Evolutionary conservation across 257 asterid species (phyloP).

Genomic region (Anisodus acutangulus): DNA sequence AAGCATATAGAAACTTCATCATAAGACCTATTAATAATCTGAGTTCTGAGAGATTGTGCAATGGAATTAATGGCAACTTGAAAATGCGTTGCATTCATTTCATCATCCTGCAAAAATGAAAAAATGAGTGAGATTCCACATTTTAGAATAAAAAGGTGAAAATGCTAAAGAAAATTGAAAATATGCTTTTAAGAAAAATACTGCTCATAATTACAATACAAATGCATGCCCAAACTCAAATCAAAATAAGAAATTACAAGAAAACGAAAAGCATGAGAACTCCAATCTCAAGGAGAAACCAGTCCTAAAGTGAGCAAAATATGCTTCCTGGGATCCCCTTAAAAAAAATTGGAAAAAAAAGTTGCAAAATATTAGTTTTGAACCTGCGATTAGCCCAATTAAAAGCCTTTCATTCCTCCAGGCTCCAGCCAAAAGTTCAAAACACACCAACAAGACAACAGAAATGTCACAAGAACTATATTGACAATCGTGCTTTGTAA

Average conservation of each 20-base stretch:
- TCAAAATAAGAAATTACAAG: background rate
- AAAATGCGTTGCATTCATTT: slow-evolving; percentile 63
- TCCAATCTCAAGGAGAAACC: background rate
- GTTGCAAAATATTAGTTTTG: background rate
- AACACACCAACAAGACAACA: background rate
- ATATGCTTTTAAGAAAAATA: background rate
- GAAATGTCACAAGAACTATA: background rate
- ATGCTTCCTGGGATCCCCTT: background rate
- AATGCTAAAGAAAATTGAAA: background rate
- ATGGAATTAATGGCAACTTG: slow-evolving; percentile 64
- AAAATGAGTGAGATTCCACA: slow-evolving; percentile 24
- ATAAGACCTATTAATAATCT: slow-evolving; percentile 82
- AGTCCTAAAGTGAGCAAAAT: background rate
- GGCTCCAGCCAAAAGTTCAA: background rate
- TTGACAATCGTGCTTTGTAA: background rate
- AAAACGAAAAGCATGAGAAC: background rate
- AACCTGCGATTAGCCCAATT: background rate
- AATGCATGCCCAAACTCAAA: background rate
- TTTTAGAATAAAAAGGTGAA: slow-evolving; percentile 9
- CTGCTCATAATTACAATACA: background rate
- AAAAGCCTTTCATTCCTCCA: background rate
- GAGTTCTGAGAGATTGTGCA: slow-evolving; percentile 76
- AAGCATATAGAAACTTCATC: slow-evolving; percentile 94
- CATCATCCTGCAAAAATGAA: slow-evolving; percentile 58
- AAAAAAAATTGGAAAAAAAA: background rate